These are phyloP conservation scores for Rhodotorula sphaerocarpa DNA, from an alignment of 768 basidiomycete species.

Conservation along the genomic window DNA sequence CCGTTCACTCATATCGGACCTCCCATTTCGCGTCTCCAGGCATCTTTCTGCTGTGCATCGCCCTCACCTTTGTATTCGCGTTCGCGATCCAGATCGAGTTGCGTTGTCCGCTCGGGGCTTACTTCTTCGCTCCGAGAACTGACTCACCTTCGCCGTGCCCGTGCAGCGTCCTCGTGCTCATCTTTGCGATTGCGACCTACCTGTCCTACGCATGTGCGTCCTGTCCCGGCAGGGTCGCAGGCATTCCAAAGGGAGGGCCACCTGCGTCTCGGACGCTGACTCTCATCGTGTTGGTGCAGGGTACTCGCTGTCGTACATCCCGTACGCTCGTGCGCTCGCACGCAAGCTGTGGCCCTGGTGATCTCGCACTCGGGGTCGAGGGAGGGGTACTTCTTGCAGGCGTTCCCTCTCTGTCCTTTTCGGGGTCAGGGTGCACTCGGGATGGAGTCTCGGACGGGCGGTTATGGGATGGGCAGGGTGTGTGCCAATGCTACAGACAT, in stretches of 20 bases:
- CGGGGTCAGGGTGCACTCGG: too few relatives aligned
- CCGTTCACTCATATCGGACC: too few relatives aligned
- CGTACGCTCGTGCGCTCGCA: constrained; percentile 20
- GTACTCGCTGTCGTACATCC: constrained; percentile 24
- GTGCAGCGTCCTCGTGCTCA: constrained; percentile 27
- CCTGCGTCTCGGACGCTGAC: not conserved
- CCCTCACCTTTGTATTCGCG: constrained; percentile 26
- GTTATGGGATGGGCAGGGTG: too few relatives aligned
- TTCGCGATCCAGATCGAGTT: constrained; percentile 29
- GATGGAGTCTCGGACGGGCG: too few relatives aligned
- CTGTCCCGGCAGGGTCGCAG: too few relatives aligned
- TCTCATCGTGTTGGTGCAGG: not conserved
- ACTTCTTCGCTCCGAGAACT: not conserved
- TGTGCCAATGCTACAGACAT: too few relatives aligned
- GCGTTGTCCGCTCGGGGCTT: not conserved
- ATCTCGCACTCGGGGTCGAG: too few relatives aligned
- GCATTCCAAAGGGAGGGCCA: not conserved
- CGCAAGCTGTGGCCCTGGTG: constrained; percentile 18
- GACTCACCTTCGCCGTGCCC: not conserved
- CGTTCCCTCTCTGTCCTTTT: too few relatives aligned
- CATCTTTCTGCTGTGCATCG: constrained; percentile 10
- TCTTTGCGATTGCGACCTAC: constrained; percentile 27
- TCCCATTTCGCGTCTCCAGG: too few relatives aligned
- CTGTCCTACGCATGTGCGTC: constrained; percentile 15
- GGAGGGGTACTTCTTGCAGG: too few relatives aligned